Conservation (phyloP, 345 rosid species). For the Jatropha curcas region DNA sequence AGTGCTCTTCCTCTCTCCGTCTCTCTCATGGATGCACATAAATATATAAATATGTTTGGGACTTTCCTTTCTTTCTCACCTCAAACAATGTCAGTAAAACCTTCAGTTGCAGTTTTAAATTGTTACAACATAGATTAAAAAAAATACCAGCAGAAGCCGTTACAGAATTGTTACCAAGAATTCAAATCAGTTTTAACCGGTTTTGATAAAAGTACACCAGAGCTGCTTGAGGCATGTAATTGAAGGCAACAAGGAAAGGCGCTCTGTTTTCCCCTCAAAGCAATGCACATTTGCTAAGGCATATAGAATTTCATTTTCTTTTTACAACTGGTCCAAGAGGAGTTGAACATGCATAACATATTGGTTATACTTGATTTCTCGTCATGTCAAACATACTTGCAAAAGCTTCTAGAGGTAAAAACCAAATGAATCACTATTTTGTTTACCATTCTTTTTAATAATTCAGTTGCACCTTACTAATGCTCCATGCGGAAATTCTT, state of each 20-base stretch:
- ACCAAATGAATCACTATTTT: background rate
- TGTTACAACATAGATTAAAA: background rate
- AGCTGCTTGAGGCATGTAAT: background rate
- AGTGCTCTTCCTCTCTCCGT: background rate
- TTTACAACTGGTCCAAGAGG: background rate
- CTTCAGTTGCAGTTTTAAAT: background rate
- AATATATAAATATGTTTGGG: background rate
- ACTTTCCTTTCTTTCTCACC: background rate
- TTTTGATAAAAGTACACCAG: background rate
- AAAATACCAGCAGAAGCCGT: background rate
- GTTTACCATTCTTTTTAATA: background rate
- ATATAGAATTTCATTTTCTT: background rate
- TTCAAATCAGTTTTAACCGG: background rate
- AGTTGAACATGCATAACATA: background rate
- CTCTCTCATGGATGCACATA: background rate
- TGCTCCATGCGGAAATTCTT: background rate
- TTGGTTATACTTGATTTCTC: background rate
- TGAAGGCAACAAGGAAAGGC: background rate
- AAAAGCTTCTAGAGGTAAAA: background rate
- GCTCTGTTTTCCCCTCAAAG: background rate
- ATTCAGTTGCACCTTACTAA: background rate
- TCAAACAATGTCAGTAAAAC: background rate
- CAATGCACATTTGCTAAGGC: background rate
- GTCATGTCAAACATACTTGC: background rate
- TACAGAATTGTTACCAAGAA: background rate